Percentiles rank a stretch among this genome's conserved stretches.
Conservation (phyloP, 805 yeast genomes). For the Yamadazyma ubonensis region DNA sequence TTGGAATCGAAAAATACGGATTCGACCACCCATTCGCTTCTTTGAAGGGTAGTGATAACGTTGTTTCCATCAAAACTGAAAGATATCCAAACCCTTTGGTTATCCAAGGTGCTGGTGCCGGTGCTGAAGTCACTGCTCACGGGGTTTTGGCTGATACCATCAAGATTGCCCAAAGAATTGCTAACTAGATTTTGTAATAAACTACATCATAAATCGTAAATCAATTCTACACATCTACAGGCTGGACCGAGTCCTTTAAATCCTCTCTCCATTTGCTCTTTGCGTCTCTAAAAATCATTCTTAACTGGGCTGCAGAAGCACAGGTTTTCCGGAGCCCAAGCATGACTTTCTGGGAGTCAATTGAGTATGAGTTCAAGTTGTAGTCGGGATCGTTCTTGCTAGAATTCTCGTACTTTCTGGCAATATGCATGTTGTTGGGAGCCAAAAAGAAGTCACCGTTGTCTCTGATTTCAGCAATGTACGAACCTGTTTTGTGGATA, state of each 20-base stretch:
- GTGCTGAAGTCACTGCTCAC: conserved; percentile 64
- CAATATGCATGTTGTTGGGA: conserved; percentile 81
- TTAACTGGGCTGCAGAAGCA: conserved; percentile 46
- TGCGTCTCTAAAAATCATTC: conserved; percentile 59
- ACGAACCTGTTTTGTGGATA: conserved; percentile 85
- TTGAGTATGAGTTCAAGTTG: conserved; percentile 26
- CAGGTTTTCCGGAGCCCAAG: conserved; percentile 64
- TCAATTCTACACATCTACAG: conserved; percentile 15
- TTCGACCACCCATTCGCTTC: conserved; percentile 94
- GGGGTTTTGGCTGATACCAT: conserved; percentile 95
- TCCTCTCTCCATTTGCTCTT: conserved; percentile 19
- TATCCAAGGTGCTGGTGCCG: conserved; percentile 97
- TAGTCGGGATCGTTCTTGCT: conserved; percentile 25
- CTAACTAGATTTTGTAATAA: no score
- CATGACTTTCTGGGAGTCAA: conserved; percentile 76
- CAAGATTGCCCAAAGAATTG: conserved; percentile 86
- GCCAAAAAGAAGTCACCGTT: conserved; percentile 79
- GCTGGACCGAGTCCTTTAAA: conserved; percentile 16
- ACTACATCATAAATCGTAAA: conserved; percentile 3
- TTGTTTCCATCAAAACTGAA: conserved; percentile 84
- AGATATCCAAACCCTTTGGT: conserved; percentile 92
- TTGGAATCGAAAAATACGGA: conserved; percentile 85
- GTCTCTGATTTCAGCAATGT: conserved; percentile 81
- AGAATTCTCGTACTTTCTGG: conserved; percentile 57
- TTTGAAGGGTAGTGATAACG: conserved; percentile 94